Conservation (phyloP, 495 filamentous ascomycete species). For the Penicillium odoratum region DNA sequence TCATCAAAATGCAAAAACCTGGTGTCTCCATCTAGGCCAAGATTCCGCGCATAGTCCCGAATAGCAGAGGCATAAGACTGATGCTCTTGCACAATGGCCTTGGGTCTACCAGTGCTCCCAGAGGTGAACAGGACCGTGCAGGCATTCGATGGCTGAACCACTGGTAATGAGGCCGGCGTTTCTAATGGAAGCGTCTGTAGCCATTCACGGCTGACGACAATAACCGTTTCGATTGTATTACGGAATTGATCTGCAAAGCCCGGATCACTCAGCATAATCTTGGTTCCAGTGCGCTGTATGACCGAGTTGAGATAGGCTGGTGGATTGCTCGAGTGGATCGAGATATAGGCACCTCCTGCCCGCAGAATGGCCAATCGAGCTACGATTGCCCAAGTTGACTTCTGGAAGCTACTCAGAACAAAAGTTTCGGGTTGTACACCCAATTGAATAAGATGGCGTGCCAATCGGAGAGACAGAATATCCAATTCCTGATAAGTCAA, state of each 20-base stretch:
- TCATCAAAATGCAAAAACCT: slow-evolving; percentile 48
- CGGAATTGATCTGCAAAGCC: not conserved
- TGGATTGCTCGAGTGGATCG: not conserved
- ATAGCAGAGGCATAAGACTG: slow-evolving; percentile 32
- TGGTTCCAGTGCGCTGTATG: not conserved
- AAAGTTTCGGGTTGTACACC: slow-evolving; percentile 39
- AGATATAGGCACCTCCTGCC: not conserved
- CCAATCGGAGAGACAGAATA: not conserved
- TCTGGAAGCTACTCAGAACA: slow-evolving; percentile 56
- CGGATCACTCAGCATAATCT: slow-evolving; percentile 2
- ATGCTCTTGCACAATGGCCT: slow-evolving; percentile 51
- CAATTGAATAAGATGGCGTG: slow-evolving; percentile 4
- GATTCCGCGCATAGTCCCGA: slow-evolving; percentile 17
- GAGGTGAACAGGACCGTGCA: slow-evolving; percentile 44
- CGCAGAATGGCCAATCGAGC: slow-evolving; percentile 37
- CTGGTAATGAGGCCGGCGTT: not conserved
- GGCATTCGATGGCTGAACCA: slow-evolving; percentile 17
- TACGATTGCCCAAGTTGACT: slow-evolving; percentile 48
- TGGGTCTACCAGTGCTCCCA: slow-evolving; percentile 46
- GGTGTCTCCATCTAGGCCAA: slow-evolving; percentile 15
- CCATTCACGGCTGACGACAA: not conserved
- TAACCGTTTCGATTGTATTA: not conserved
- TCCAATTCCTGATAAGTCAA: slow-evolving; percentile 12
- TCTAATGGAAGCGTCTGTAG: not conserved
- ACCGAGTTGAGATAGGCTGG: not conserved